Evolutionary conservation across 176 grass and related monocot species (phyloP).

Genomic region (Panicum miliaceum): DNA sequence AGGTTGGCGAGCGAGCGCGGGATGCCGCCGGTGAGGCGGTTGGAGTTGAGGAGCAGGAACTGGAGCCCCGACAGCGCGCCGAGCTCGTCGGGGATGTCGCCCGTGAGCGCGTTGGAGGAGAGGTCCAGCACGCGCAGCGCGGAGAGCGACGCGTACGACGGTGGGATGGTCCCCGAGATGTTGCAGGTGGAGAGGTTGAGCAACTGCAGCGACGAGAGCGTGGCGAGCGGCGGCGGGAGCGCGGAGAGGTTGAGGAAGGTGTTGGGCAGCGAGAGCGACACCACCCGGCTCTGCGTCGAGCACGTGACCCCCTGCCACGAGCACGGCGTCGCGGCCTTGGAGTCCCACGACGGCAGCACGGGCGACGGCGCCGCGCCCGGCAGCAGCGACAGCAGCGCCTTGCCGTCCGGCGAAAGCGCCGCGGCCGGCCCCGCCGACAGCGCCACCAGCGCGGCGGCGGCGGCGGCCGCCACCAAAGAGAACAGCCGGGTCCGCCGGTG

Average conservation of each 20-base stretch:
- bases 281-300: constrained; percentile 85
- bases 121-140: constrained; percentile 87
- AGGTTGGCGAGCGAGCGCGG: constrained; percentile 75
- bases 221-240: constrained; percentile 64
- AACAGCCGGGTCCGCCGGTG: constrained; percentile 17
- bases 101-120: constrained; percentile 82
- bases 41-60: constrained; percentile 90
- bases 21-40: constrained; percentile 68
- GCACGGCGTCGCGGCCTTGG: constrained; percentile 63
- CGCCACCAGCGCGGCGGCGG: not conserved
- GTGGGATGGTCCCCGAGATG: constrained; percentile 70
- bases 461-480: not conserved
- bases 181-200: constrained; percentile 94
- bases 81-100: constrained; percentile 58
- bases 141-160: constrained; percentile 53
- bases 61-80: constrained; percentile 69
- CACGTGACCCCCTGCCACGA: constrained; percentile 90
- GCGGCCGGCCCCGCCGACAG: not conserved
- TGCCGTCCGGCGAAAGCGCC: constrained; percentile 63
- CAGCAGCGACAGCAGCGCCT: constrained; percentile 70
- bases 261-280: constrained; percentile 79
- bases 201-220: constrained; percentile 79
- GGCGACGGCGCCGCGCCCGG: constrained; percentile 53
- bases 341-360: constrained; percentile 83
- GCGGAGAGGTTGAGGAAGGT: constrained; percentile 93